These are phyloP conservation scores for Penicillium coffeae DNA, from an alignment of 495 filamentous ascomycete genomes.

Conservation along the genomic window DNA sequence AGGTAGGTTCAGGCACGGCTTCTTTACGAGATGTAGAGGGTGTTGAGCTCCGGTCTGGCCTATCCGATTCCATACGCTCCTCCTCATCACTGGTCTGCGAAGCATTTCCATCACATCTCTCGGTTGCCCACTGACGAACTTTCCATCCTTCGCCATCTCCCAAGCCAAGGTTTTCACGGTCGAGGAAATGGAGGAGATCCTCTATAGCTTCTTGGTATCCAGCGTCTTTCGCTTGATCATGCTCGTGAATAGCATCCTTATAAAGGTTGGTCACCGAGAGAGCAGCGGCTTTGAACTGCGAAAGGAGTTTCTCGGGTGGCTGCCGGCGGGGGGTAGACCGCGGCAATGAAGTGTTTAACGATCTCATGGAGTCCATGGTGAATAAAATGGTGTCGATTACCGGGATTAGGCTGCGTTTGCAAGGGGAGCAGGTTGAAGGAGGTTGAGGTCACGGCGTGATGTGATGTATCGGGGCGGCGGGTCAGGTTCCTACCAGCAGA, in stretches of 20 bases:
- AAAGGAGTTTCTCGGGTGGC: conserved; percentile 74
- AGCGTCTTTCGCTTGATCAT: conserved; percentile 65
- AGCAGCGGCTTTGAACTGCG: conserved; percentile 87
- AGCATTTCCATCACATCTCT: conserved; percentile 63
- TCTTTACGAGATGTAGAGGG: conserved; percentile 56
- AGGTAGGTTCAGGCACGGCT: conserved; percentile 26
- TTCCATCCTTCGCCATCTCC: conserved; percentile 76
- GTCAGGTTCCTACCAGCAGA: background rate
- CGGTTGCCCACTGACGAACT: conserved; percentile 80
- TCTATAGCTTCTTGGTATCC: conserved; percentile 96
- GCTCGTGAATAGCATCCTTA: conserved; percentile 76
- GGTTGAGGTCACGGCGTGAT: conserved; percentile 7
- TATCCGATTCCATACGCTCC: conserved; percentile 47
- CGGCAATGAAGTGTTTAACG: conserved; percentile 65
- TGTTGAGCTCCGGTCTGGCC: conserved; percentile 55
- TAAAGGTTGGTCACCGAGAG: conserved; percentile 95
- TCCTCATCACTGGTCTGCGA: conserved; percentile 72
- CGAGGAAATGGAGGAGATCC: conserved; percentile 78
- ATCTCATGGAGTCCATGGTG: conserved; percentile 71
- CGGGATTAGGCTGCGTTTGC: background rate
- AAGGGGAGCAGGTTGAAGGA: background rate
- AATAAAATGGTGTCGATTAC: background rate
- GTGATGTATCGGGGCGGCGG: conserved; percentile 1
- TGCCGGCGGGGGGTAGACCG: conserved; percentile 51
- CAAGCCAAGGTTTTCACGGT: conserved; percentile 71